Evolutionary conservation across 2,329 filamentous ascomycete genomes (phyloP).

Genomic region (Paramyrothecium roridum): DNA sequence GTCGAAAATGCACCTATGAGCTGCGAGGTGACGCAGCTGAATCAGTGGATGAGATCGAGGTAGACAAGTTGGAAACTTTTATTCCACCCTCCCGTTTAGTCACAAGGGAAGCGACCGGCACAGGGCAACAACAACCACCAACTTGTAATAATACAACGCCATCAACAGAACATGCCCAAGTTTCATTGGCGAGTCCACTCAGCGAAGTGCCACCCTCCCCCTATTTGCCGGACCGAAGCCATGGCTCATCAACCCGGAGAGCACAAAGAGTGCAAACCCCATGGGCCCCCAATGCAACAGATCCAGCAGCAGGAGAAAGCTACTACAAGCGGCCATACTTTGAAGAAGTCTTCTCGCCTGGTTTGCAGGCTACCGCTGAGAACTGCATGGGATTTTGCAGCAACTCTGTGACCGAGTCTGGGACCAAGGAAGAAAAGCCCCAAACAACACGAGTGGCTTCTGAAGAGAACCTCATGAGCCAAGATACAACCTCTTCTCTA

Average conservation of each 20-base stretch:
- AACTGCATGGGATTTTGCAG: background rate
- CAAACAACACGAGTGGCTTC: too few relatives aligned
- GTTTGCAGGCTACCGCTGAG: background rate
- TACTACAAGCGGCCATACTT: slow-evolving; percentile 18
- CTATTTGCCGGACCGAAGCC: slow-evolving; percentile 16
- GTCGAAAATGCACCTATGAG: slow-evolving; percentile 20
- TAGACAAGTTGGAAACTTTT: too few relatives aligned
- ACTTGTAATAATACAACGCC: too few relatives aligned
- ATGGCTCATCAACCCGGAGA: slow-evolving; percentile 22
- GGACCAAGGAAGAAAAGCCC: background rate
- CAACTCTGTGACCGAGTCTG: too few relatives aligned
- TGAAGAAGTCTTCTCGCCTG: slow-evolving; percentile 15
- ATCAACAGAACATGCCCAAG: too few relatives aligned
- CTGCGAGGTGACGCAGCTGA: slow-evolving; percentile 1
- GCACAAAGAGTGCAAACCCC: slow-evolving; percentile 14
- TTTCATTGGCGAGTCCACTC: background rate
- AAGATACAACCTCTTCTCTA: background rate
- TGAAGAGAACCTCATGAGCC: background rate
- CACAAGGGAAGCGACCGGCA: too few relatives aligned
- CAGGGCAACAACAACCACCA: too few relatives aligned
- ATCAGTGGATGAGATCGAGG: too few relatives aligned
- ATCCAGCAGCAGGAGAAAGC: background rate
- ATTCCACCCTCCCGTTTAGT: too few relatives aligned
- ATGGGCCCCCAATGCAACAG: background rate
- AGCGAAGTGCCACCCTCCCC: slow-evolving; percentile 7